Evolutionary conservation across 2,329 filamentous ascomycete genomes (phyloP).

Genomic region (Herpotrichia juniperi): DNA sequence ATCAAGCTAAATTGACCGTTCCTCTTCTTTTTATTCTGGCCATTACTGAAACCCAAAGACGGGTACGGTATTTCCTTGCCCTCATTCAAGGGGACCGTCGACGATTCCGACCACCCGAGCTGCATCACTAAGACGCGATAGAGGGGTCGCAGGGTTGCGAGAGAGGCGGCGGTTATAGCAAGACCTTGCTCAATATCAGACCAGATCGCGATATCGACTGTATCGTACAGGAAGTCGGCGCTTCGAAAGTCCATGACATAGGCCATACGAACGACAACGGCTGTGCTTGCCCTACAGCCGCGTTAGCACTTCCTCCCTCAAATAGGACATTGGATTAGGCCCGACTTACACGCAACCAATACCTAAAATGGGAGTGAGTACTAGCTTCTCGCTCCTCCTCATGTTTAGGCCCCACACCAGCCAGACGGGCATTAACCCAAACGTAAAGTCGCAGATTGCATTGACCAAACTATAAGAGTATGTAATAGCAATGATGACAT

Average conservation of each 20-base stretch:
- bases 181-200: conserved; percentile 45
- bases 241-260: conserved; percentile 43
- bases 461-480: conserved; percentile 56
- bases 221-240: conserved; percentile 43
- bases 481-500: conserved; percentile 51
- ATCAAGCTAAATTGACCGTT: conserved; percentile 28
- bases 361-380: conserved; percentile 55
- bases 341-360: conserved; percentile 57
- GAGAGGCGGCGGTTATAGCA: conserved; percentile 43
- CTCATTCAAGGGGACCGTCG: conserved; percentile 9
- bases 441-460: conserved; percentile 55
- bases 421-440: conserved; percentile 58
- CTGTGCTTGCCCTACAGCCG: conserved; percentile 36
- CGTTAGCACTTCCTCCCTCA: background rate
- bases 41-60: conserved; percentile 6
- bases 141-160: conserved; percentile 45
- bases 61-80: conserved; percentile 2
- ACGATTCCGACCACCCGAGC: conserved; percentile 26
- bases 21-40: conserved; percentile 22
- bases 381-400: conserved; percentile 53
- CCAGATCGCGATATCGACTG: conserved; percentile 46
- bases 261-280: conserved; percentile 41
- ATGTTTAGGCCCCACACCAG: conserved; percentile 60
- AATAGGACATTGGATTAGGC: background rate
- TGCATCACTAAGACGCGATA: conserved; percentile 31